phyloP scores from a whole-genome alignment of 169 alveolate species.

The Babesia ovis region DNA sequence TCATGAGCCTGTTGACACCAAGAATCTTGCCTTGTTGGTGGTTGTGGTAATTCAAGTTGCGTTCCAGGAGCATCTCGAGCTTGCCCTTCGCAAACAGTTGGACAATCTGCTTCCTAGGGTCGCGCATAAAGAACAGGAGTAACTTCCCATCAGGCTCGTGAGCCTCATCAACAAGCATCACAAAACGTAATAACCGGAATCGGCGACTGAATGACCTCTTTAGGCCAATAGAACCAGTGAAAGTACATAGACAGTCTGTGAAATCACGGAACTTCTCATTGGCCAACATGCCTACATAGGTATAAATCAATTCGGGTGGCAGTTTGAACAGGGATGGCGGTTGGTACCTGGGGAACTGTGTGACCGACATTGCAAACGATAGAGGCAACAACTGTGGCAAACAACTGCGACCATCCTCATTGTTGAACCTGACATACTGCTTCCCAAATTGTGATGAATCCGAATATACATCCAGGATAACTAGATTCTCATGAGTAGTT shows the following conservation, averaged over 20 bases:
- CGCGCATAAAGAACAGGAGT: conserved; percentile 49
- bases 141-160: conserved; percentile 56
- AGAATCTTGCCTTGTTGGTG: conserved; percentile 38
- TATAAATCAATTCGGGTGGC: conserved; percentile 34
- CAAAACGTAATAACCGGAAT: conserved; percentile 44
- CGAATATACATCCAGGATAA: conserved; percentile 49
- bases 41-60: conserved; percentile 57
- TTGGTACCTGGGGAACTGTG: conserved; percentile 60
- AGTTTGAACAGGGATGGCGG: conserved; percentile 25
- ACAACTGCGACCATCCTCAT: conserved; percentile 36
- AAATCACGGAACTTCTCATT: conserved; percentile 36
- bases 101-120: conserved; percentile 46
- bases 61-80: conserved; percentile 45
- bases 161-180: conserved; percentile 31
- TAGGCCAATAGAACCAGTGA: conserved; percentile 44
- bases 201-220: conserved; percentile 36
- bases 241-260: conserved; percentile 59
- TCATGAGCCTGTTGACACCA: conserved; percentile 35
- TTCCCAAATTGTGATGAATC: conserved; percentile 54
- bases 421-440: conserved; percentile 52
- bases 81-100: conserved; percentile 63
- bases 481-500: conserved; percentile 35
- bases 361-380: conserved; percentile 54
- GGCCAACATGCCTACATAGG: conserved; percentile 47
- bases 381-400: conserved; percentile 46